Evolutionary conservation across 1,284 basidiomycete species (phyloP).

Genomic region (Leccinum pachyderme): DNA sequence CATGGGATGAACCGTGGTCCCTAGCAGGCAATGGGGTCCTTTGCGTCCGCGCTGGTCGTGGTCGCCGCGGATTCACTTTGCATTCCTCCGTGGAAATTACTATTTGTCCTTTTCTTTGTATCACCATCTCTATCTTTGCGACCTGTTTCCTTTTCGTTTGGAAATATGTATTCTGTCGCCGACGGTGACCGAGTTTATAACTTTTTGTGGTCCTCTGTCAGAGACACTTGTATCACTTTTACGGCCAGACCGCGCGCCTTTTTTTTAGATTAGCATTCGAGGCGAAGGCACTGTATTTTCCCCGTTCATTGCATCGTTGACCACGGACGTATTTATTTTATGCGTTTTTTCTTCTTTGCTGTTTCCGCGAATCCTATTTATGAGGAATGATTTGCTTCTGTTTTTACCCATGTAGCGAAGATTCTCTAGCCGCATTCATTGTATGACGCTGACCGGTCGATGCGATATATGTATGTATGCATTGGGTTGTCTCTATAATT

Average conservation of each 20-base stretch:
- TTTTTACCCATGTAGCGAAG: not conserved
- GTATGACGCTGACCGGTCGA: not conserved
- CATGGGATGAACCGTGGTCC: constrained; percentile 29
- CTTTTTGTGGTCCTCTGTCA: not conserved
- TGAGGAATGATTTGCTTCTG: constrained; percentile 5
- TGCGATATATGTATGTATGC: not conserved
- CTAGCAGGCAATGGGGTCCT: not conserved
- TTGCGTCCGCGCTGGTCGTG: constrained; percentile 27
- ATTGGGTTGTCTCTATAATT: not conserved
- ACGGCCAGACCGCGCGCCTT: constrained; percentile 4
- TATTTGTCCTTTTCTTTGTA: not conserved
- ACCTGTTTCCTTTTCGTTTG: not conserved
- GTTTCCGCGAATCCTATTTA: not conserved
- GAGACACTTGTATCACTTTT: constrained; percentile 12
- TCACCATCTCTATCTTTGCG: not conserved
- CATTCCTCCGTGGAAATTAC: not conserved
- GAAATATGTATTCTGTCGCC: constrained; percentile 1
- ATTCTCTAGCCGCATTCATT: not conserved
- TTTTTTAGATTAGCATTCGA: constrained; percentile 6
- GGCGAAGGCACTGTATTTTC: not conserved
- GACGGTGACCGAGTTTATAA: not conserved
- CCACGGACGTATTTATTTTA: constrained; percentile 25
- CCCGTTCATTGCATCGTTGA: constrained; percentile 15
- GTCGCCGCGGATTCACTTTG: constrained; percentile 5
- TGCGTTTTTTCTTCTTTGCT: not conserved